A percentile compares a stretch with the other conserved stretches of the same genome.
Evolutionary conservation across 2,329 filamentous ascomycete species (phyloP).

Genomic region (Blastomyces percursus): DNA sequence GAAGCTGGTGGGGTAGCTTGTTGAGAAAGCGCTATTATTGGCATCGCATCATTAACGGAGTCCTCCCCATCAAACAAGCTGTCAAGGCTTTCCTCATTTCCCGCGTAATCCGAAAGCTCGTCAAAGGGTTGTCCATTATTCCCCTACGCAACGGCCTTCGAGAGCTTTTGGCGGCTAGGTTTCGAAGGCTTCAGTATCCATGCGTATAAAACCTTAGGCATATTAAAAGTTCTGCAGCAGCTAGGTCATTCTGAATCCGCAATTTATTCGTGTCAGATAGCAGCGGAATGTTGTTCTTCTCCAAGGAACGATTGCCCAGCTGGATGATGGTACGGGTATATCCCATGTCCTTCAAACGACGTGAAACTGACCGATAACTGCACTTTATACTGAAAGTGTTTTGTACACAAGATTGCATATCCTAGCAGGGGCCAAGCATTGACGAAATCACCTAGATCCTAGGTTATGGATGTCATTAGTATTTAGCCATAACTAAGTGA

Average conservation of each 20-base stretch:
- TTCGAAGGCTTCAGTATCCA: not conserved
- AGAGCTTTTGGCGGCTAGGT: not conserved
- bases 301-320: not conserved
- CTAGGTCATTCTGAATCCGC: not conserved
- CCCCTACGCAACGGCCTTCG: not conserved
- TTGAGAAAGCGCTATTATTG: not conserved
- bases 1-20: not conserved
- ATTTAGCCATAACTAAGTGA: not conserved
- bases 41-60: not conserved
- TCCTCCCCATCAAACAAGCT: not conserved
- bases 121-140: not conserved
- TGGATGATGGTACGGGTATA: slow-evolving; percentile 7
- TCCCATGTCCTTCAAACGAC: slow-evolving; percentile 8
- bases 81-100: not conserved
- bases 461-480: not conserved
- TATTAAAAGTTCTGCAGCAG: slow-evolving; percentile 2
- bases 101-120: not conserved
- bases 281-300: not conserved
- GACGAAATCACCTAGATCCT: slow-evolving; percentile 9
- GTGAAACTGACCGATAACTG: slow-evolving; percentile 5
- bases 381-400: slow-evolving; percentile 4
- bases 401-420: slow-evolving; percentile 7
- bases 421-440: slow-evolving; percentile 6
- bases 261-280: not conserved
- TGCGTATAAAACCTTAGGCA: not conserved